phyloP scores from a whole-genome alignment of 495 filamentous ascomycete species.

The Aspergillus bridgeri region DNA sequence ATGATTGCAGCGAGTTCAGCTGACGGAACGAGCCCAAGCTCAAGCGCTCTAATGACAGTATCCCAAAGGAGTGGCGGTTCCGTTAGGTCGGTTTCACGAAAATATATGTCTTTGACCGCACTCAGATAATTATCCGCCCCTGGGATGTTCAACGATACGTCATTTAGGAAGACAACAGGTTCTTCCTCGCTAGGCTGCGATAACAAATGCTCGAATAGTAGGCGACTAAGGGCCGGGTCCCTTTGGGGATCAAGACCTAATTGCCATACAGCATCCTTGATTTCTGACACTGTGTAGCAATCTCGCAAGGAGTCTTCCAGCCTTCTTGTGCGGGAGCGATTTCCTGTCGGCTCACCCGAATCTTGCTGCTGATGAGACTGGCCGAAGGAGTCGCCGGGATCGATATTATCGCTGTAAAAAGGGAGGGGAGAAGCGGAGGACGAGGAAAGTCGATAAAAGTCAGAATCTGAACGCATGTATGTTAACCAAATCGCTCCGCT shows the following conservation, averaged over 20 bases:
- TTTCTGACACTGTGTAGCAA: conserved; percentile 25
- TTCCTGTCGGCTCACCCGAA: background rate
- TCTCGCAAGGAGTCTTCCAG: conserved; percentile 22
- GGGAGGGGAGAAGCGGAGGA: conserved; percentile 12
- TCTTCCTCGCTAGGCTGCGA: conserved; percentile 16
- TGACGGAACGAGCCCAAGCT: conserved; percentile 35
- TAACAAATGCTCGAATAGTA: conserved; percentile 39
- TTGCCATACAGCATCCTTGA: conserved; percentile 24
- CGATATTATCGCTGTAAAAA: conserved; percentile 24
- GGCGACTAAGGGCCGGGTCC: conserved; percentile 38
- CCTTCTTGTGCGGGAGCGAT: conserved; percentile 6
- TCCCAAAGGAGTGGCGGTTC: conserved; percentile 22
- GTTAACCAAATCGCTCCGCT: conserved; percentile 5
- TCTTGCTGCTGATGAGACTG: conserved; percentile 1
- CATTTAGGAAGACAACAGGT: conserved; percentile 41
- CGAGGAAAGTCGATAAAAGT: background rate
- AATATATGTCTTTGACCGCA: conserved; percentile 22
- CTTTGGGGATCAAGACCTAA: conserved; percentile 36
- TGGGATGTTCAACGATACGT: conserved; percentile 37
- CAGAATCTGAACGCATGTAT: conserved; percentile 9
- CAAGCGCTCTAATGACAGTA: conserved; percentile 32
- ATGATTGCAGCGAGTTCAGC: conserved; percentile 36
- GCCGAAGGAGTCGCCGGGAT: conserved; percentile 11
- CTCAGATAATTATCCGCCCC: conserved; percentile 39
- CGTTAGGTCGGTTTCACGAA: conserved; percentile 9